These are phyloP conservation scores for Ustilago bromivora DNA, from an alignment of 1,284 basidiomycete genomes.

Conservation along the genomic window DNA sequence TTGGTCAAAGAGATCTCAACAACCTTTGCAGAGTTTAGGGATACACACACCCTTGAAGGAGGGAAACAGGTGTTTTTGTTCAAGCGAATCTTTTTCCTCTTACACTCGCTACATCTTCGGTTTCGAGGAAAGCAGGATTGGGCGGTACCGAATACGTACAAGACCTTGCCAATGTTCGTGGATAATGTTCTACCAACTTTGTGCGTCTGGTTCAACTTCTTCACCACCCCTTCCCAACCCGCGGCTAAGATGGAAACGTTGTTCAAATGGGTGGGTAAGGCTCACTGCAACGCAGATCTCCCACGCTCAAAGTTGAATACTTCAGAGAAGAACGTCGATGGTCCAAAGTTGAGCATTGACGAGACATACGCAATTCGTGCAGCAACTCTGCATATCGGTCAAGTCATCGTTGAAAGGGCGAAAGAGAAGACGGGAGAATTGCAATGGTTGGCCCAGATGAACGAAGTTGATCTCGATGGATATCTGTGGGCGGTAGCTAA, in stretches of 20 bases:
- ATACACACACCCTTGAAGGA: slow-evolving; percentile 30
- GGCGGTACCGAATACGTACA: slow-evolving; percentile 70
- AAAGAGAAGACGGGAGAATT: background rate
- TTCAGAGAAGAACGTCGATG: slow-evolving; percentile 13
- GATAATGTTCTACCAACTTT: slow-evolving; percentile 89
- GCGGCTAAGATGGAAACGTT: slow-evolving; percentile 19
- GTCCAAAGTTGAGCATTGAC: slow-evolving; percentile 35
- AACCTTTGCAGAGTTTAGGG: slow-evolving; percentile 59
- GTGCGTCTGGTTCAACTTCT: slow-evolving; percentile 80
- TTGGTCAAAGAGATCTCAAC: slow-evolving; percentile 9
- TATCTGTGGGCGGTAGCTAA: slow-evolving; percentile 66
- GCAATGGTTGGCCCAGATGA: slow-evolving; percentile 47
- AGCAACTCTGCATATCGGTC: slow-evolving; percentile 53
- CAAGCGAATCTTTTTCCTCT: slow-evolving; percentile 87
- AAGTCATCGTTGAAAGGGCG: slow-evolving; percentile 44
- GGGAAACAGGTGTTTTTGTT: slow-evolving; percentile 77
- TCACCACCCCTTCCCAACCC: slow-evolving; percentile 74
- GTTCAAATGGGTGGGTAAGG: slow-evolving; percentile 13
- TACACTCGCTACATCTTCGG: slow-evolving; percentile 78
- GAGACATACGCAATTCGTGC: slow-evolving; percentile 63
- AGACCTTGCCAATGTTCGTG: slow-evolving; percentile 77
- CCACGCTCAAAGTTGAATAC: background rate
- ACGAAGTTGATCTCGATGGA: slow-evolving; percentile 64
- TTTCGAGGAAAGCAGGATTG: slow-evolving; percentile 10
- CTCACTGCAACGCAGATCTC: slow-evolving; percentile 14